Conservation (phyloP, 805 yeast species). For the Komagataella populi region DNA sequence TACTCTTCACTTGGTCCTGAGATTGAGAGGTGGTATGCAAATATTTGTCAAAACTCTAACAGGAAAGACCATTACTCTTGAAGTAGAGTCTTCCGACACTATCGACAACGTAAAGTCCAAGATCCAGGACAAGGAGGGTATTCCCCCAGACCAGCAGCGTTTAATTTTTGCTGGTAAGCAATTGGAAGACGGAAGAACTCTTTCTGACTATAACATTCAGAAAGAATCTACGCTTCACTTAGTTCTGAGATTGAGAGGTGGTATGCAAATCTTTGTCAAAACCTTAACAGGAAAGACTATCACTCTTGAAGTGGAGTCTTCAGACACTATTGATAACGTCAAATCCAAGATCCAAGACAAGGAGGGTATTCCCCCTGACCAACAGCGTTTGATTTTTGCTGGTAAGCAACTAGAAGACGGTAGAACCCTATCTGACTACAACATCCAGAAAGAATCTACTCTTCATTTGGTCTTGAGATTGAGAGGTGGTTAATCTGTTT, state of each 20-base stretch:
- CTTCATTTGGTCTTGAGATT: conserved; percentile 92
- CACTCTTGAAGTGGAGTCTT: conserved; percentile 94
- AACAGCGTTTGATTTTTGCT: conserved; percentile 93
- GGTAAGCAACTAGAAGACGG: conserved; percentile 97
- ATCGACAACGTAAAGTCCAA: conserved; percentile 29
- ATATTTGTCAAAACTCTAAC: conserved; percentile 84
- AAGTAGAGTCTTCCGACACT: conserved; percentile 32
- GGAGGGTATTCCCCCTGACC: conserved; percentile 97
- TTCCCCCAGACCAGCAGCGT: conserved; percentile 31
- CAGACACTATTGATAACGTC: conserved; percentile 95
- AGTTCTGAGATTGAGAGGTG: conserved; percentile 83
- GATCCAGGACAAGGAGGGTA: conserved; percentile 30
- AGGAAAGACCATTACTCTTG: conserved; percentile 76
- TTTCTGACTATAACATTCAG: conserved; percentile 63
- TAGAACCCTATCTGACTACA: conserved; percentile 93
- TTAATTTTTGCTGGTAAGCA: conserved; percentile 33
- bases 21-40: conserved; percentile 54
- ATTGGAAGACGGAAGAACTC: conserved; percentile 70
- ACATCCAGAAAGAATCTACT: conserved; percentile 96
- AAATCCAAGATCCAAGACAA: conserved; percentile 94
- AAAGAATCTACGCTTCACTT: conserved; percentile 52
- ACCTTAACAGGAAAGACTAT: conserved; percentile 51
- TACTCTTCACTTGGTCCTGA: conserved; percentile 20
- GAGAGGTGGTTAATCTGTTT: conserved; percentile 64
- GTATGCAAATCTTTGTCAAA: conserved; percentile 50